Conservation (phyloP, 2,329 filamentous ascomycete genomes). For the Sphaerulina musiva region DNA sequence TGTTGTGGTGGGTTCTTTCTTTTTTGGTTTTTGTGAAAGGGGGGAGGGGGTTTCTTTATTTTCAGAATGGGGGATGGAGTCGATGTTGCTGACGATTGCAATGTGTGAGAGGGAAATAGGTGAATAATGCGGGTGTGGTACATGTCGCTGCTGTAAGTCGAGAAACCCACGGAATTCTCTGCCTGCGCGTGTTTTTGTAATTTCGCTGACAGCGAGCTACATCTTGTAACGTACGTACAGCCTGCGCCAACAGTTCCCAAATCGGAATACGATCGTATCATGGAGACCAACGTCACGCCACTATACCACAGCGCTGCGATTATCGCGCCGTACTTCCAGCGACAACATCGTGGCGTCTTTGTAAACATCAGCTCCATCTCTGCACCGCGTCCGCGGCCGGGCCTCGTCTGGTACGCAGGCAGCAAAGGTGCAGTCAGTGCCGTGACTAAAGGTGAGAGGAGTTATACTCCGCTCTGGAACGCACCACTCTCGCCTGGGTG, state of each 20-base stretch:
- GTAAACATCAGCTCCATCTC: slow-evolving; percentile 29
- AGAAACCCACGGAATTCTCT: no score
- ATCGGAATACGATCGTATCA: slow-evolving; percentile 31
- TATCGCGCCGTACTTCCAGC: slow-evolving; percentile 30
- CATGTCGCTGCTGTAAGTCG: slow-evolving; percentile 17
- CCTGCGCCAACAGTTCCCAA: slow-evolving; percentile 26
- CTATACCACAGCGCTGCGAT: slow-evolving; percentile 30
- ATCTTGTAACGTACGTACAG: slow-evolving; percentile 8
- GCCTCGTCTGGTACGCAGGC: slow-evolving; percentile 30
- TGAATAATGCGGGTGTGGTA: slow-evolving; percentile 27
- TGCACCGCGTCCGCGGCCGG: slow-evolving; percentile 24
- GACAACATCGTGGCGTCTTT: slow-evolving; percentile 23
- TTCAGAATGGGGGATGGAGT: no score
- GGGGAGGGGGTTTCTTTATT: no score
- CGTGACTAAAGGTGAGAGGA: slow-evolving; percentile 15
- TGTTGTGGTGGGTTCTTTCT: slow-evolving; percentile 16
- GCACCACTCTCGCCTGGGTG: background rate
- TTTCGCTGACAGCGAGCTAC: slow-evolving; percentile 6
- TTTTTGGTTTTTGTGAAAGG: background rate
- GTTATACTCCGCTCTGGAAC: background rate
- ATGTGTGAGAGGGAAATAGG: background rate
- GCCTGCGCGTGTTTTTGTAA: background rate
- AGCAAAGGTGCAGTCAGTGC: slow-evolving; percentile 27
- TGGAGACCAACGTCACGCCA: slow-evolving; percentile 31
- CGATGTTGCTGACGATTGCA: no score